These are phyloP conservation scores for Myriosclerotinia curreyana DNA, from an alignment of 2,329 filamentous ascomycete genomes.

Conservation along the genomic window DNA sequence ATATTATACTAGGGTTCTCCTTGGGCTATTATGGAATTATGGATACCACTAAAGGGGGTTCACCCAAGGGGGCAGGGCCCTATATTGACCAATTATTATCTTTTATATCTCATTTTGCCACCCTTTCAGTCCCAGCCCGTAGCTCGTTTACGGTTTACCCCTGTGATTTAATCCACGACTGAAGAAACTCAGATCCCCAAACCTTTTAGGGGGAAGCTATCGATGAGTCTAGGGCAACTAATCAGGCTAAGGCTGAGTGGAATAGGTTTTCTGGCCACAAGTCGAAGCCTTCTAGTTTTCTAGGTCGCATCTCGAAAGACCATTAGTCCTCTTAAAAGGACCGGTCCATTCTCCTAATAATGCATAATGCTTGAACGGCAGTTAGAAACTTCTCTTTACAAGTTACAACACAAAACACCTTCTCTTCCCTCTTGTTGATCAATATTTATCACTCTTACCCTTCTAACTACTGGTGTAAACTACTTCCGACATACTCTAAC, in stretches of 20 bases:
- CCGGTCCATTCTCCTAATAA: constrained; percentile 8
- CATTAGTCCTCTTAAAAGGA: constrained; percentile 8
- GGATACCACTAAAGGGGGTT: not conserved
- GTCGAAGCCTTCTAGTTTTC: constrained; percentile 8
- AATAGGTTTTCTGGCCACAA: not conserved
- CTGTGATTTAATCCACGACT: not conserved
- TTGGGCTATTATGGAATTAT: not conserved
- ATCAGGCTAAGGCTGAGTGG: constrained; percentile 21
- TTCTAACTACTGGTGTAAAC: not conserved
- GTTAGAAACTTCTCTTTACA: not conserved
- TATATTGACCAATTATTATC: not conserved
- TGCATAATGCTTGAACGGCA: constrained; percentile 12
- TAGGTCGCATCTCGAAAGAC: not conserved
- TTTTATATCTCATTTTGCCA: not conserved
- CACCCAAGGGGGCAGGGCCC: not conserved
- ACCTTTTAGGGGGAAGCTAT: not conserved
- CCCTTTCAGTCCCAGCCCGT: not conserved
- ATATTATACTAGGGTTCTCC: constrained; percentile 5
- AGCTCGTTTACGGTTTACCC: not conserved
- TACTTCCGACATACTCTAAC: not conserved
- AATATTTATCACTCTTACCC: not conserved
- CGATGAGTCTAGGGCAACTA: constrained; percentile 6
- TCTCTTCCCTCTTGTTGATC: not conserved
- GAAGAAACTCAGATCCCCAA: not conserved
- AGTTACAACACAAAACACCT: not conserved